phyloP scores from a whole-genome alignment of 2,329 filamentous ascomycete species.

The Fusarium miscanthi region DNA sequence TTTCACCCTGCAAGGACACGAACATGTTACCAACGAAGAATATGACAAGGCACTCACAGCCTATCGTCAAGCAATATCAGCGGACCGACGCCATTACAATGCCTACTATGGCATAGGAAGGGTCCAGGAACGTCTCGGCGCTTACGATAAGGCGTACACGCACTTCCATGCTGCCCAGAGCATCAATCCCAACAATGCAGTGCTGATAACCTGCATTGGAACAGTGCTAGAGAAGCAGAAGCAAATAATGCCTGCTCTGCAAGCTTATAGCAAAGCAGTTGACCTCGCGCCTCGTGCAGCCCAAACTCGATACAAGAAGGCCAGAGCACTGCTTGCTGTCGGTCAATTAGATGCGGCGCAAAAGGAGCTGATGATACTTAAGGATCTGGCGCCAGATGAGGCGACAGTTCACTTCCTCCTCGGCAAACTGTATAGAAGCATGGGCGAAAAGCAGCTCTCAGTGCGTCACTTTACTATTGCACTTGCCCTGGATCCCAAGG shows the following conservation, averaged over 20 bases:
- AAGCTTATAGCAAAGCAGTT: constrained; percentile 84
- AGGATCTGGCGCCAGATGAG: constrained; percentile 92
- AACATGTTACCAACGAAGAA: constrained; percentile 95
- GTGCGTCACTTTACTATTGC: constrained; percentile 95
- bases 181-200: constrained; percentile 94
- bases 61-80: constrained; percentile 86
- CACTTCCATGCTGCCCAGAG: constrained; percentile 89
- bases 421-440: constrained; percentile 81
- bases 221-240: constrained; percentile 90
- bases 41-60: constrained; percentile 92
- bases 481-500: constrained; percentile 95
- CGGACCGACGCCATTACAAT: constrained; percentile 92
- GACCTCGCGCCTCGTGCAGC: constrained; percentile 84
- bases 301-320: constrained; percentile 92
- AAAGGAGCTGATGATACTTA: constrained; percentile 85
- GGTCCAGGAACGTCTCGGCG: constrained; percentile 90
- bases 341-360: constrained; percentile 77
- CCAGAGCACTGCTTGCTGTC: constrained; percentile 83
- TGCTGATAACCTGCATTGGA: constrained; percentile 92
- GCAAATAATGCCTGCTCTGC: constrained; percentile 80
- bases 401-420: constrained; percentile 96
- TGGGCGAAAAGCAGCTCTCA: constrained; percentile 80
- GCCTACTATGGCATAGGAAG: constrained; percentile 92
- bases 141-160: constrained; percentile 88
- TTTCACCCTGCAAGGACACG: constrained; percentile 94